Base-by-base conservation (phyloP, 2,329 filamentous ascomycete species). In the Rhinocladiella similis region DNA sequence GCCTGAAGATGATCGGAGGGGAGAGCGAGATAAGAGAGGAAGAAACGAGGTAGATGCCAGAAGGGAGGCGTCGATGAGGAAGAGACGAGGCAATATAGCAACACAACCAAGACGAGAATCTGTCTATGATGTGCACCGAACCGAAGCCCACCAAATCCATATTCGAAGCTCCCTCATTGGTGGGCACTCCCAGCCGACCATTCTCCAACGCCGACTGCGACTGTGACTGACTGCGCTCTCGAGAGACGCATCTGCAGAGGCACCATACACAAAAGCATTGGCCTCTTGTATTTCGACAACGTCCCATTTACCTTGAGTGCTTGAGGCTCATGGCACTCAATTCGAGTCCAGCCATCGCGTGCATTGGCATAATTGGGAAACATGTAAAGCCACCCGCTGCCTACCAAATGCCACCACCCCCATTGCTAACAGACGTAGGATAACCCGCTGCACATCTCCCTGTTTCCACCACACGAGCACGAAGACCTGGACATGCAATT, bases 291-390 rank as follows among this genome's bases (percentile, higher is more conserved):
- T 9, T 33, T 7, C 19, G 33, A 35, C n/a, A 18, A 4, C 13
- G 20, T 5, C 3, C 39, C 10, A 3, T 14, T 14, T 1, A 25
- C 36, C 1, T 12, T 5, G 16, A 29, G 27, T 18, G 35, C 20
- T 19, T 43, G 12, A 12, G 18, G 38, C 46, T 38, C 16, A 65
- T 63, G 63, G 61, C 58, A 19, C 51, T 63, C 45, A 62, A 62
- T 38, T 57, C 77, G 38, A 69, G 72, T 53, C 88, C 93, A 27
- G 90, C 88, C 35, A 94, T 97, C 73, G 92, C 91, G 73, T 96
- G 92, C 71, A 86, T 99, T 67, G 92, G 91, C 73, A 81, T 97
- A 50, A 95, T 99, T 67, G 93, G 94, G 65, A 91, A 94, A 76
- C 89, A 95, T 73, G 92, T 39, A 9, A 96, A 80, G 66, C 81